Base-by-base conservation (phyloP, 225 moss, liverwort and hornwort species). In the Marchantia paleacea region DNA sequence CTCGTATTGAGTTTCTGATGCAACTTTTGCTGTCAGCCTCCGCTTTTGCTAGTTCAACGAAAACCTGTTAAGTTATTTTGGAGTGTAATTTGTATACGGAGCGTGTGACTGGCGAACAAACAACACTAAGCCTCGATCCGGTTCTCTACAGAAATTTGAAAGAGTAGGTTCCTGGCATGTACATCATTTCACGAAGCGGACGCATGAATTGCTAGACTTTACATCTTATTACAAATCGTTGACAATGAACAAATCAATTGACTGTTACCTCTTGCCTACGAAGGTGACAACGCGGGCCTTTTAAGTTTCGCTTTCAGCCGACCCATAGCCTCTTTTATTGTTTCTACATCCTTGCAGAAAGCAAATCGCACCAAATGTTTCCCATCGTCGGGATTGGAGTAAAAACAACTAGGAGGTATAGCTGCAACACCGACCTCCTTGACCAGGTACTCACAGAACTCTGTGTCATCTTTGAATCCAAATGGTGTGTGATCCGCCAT, bases 361-460 rank as follows among this genome's bases (percentile, higher is more conserved):
- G 99, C 99, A 81, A 99, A 99, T 83, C 99, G 85, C 67, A 99
- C 91, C 69, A 99, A 87, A 85, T 92, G 84, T 83, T 89, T 95
- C 16, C 99, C 99, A 70, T 99, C 91, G 68, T 87, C 85, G 14
- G 91, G 87, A 74, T 95, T 82, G 8, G 84, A 72, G 76, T 99
- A 99, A 31, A 99, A 99, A 13, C 80, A 82, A 76, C 99, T 99
- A 13, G 95, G 95, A 28, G 99, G 99, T 28, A 99, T 99, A 6
- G 99, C 99, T 73, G 99, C 99, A 1, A 99, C 90, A 5, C 99
- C 99, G 10, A 99, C 99, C 72, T 99, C 99, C 76, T 99, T 93
- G 60, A 99, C 95, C 79, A 99, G 88, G 81, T 99, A 89, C 84
- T 95, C 92, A 87, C 95, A 95, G 76, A 99, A 99, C 16, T 90